phyloP scores from a whole-genome alignment of 148 eudicot species.

The Hydrangea macrophylla region DNA sequence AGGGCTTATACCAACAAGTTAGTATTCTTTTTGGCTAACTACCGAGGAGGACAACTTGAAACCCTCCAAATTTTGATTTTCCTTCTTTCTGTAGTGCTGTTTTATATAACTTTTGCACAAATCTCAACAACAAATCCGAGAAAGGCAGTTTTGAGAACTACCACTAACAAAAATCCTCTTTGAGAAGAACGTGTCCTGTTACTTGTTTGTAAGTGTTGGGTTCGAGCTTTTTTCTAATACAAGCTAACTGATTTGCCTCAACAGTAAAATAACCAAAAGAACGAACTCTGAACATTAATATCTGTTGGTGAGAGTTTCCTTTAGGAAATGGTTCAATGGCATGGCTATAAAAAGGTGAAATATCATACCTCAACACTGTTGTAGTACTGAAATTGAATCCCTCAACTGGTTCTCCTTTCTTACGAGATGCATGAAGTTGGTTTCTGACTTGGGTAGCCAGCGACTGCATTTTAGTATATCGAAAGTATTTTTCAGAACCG shows the following conservation, averaged over 20 bases:
- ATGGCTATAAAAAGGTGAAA: no score
- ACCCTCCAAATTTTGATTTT: neutral
- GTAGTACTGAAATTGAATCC: conserved; percentile 93
- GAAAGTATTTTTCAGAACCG: neutral
- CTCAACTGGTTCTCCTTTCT: conserved; percentile 60
- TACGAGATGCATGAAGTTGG: conserved; percentile 88
- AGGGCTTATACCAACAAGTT: no score
- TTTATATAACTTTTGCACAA: neutral
- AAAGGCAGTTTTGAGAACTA: neutral
- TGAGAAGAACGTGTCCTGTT: neutral
- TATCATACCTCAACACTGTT: conserved; percentile 64
- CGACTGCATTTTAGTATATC: conserved; percentile 49
- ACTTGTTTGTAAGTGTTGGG: neutral
- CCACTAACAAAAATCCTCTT: neutral
- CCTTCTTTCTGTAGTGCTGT: neutral
- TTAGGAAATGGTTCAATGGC: no score
- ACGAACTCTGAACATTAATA: neutral
- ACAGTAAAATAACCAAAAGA: neutral
- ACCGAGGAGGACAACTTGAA: no score
- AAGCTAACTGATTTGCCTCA: no score
- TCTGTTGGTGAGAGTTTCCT: neutral
- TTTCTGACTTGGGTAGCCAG: conserved; percentile 91
- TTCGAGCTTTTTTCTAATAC: neutral
- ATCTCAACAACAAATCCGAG: neutral
- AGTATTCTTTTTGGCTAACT: no score